These are phyloP conservation scores for Massariosphaeria phaeospora DNA, from an alignment of 495 filamentous ascomycete species.

Conservation along the genomic window DNA sequence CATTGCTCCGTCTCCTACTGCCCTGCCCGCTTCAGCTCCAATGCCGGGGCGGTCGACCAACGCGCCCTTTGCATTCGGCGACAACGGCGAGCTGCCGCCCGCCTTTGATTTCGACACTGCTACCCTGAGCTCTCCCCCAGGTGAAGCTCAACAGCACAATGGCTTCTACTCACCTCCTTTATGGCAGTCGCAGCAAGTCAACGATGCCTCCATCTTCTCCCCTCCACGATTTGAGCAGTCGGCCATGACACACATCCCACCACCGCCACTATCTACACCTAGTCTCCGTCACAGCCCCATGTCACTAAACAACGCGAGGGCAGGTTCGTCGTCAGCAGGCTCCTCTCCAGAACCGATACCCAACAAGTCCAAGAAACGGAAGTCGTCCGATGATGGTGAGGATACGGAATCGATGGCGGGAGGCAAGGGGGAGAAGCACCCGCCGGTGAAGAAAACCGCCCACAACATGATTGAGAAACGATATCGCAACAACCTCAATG, in stretches of 20 bases:
- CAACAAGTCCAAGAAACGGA: constrained; percentile 51
- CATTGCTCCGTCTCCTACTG: neutral
- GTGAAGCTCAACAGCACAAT: constrained; percentile 9
- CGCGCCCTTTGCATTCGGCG: constrained; percentile 29
- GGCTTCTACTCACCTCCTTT: constrained; percentile 30
- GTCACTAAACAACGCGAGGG: constrained; percentile 20
- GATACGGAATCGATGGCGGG: constrained; percentile 45
- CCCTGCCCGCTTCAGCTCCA: constrained; percentile 6
- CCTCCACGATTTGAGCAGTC: constrained; percentile 14
- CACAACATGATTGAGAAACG: constrained; percentile 98
- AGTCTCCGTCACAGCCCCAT: constrained; percentile 37
- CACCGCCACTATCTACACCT: constrained; percentile 31
- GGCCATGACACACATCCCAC: neutral
- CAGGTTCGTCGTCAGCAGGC: constrained; percentile 31
- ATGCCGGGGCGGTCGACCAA: constrained; percentile 1
- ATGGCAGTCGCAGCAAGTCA: constrained; percentile 25
- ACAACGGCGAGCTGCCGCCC: constrained; percentile 12
- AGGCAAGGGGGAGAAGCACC: constrained; percentile 52
- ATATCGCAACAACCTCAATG: constrained; percentile 92
- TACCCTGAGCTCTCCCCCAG: constrained; percentile 26
- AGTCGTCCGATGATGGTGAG: constrained; percentile 56
- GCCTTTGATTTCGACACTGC: constrained; percentile 24
- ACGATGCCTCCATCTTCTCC: constrained; percentile 22
- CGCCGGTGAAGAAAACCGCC: constrained; percentile 86
- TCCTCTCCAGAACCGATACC: constrained; percentile 34